Evolutionary conservation across 2,329 filamentous ascomycete species (phyloP), one percentile per base, ranked within the genome.

Genomic region (Trichoderma sp.): DNA sequence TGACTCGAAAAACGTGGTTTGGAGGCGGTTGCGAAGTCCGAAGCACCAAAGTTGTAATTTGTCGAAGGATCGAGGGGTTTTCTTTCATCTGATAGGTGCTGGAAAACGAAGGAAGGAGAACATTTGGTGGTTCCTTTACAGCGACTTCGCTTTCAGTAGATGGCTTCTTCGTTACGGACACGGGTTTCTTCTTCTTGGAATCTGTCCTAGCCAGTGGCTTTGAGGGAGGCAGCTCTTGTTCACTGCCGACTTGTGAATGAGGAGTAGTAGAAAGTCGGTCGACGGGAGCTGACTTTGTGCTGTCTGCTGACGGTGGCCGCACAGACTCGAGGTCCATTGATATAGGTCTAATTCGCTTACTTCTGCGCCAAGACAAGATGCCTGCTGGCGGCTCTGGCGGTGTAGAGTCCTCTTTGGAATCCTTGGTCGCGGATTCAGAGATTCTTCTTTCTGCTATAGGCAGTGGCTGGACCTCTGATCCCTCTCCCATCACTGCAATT

Each of bases 1-100:
- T 91, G 7, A 91, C 85, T 38, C 94, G 89, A 78, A 91, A 93
- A 6, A 98, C 91, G 82, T 98, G 94, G 67, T 90, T 92, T 18
- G 88, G 88, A 4, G 90, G 87, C 8, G 88, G 83, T 67, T 92
- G 89, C 59, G 88, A 87, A 1, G 88, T 87, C 35, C 88, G 86
- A 12, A 92, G 84, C 3, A 93, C 82, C 72, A 93, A 81, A 82
- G 89, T 85, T 71, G 89, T 82, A 79, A 93, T 87, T 84, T 94
- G 88, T 77, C 92, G 90, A n/a, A 95, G 81, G 18, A 95, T 89
- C 6, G 93, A 93, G 2, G 93, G 92, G 75, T 90, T 91, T 35
- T 91, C 89, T 78, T 91, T 91, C 84, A 91, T 86, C 38, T 83
- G 88, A 78, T 95, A 96, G 0, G 93, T 94, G 78, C 87, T 90